phyloP scores from a whole-genome alignment of 2,329 filamentous ascomycete genomes.

The Fusarium sp. region DNA sequence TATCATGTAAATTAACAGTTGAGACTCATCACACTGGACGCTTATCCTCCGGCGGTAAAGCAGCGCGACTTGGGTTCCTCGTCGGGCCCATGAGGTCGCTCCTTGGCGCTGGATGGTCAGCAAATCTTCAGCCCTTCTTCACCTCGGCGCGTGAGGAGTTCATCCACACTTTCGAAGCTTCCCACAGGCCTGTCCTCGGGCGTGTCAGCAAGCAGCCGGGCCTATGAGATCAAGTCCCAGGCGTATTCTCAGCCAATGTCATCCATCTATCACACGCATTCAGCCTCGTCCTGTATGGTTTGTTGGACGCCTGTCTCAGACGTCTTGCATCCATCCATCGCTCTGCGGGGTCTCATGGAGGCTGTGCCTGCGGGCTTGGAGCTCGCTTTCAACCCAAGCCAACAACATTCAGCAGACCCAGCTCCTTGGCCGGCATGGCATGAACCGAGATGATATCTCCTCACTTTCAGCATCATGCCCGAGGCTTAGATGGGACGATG shows the following conservation, averaged over 20 bases:
- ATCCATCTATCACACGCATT: slow-evolving; percentile 17
- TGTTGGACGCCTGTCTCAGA: slow-evolving; percentile 2
- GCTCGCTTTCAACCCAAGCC: not conserved
- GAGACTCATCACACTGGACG: not conserved
- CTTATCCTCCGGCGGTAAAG: not conserved
- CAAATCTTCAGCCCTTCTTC: slow-evolving; percentile 5
- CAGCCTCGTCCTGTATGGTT: slow-evolving; percentile 9
- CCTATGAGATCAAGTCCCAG: slow-evolving; percentile 5
- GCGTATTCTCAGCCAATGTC: slow-evolving; percentile 1
- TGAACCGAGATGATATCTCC: not conserved
- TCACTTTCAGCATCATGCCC: not conserved
- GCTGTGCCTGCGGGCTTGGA: slow-evolving; percentile 22
- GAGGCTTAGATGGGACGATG: not conserved
- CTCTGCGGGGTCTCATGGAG: slow-evolving; percentile 6
- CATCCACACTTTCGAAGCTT: slow-evolving; percentile 8
- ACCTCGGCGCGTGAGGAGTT: slow-evolving; percentile 4
- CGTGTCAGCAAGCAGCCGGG: slow-evolving; percentile 13
- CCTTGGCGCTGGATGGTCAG: slow-evolving; percentile 16
- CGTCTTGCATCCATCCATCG: not conserved
- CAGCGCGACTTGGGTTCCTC: not conserved
- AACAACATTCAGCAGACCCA: not conserved
- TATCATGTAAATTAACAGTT: not conserved
- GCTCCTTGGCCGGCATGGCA: not conserved
- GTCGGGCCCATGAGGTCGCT: not conserved
- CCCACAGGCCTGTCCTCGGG: not conserved